These are phyloP conservation scores for Hypoxylon sp. DNA, from an alignment of 2,329 filamentous ascomycete species.

Conservation along the genomic window DNA sequence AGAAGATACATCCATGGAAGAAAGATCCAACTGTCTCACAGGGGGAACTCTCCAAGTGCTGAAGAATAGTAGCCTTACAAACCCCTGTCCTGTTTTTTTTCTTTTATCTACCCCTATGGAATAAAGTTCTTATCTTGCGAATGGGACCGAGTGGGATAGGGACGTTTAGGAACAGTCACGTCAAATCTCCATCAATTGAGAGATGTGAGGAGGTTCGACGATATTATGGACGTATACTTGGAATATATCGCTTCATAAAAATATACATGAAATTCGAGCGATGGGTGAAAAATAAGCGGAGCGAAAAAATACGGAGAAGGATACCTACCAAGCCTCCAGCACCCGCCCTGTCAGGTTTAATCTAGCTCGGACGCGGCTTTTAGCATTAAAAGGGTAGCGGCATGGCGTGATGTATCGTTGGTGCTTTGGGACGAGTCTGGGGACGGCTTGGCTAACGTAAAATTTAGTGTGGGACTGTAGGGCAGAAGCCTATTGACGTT, in stretches of 20 bases:
- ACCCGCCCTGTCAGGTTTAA: constrained; percentile 19
- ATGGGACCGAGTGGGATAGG: constrained; percentile 3
- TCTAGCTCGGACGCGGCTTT: constrained; percentile 31
- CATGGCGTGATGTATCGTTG: constrained; percentile 40
- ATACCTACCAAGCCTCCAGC: constrained; percentile 6
- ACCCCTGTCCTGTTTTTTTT: constrained; percentile 22
- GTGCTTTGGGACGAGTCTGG: constrained; percentile 28
- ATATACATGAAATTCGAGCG: not conserved
- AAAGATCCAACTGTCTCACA: constrained; percentile 30
- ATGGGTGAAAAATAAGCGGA: not conserved
- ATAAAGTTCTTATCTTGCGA: constrained; percentile 43
- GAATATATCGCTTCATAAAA: not conserved
- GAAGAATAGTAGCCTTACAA: constrained; percentile 34
- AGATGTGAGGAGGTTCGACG: not conserved
- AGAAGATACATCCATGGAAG: constrained; percentile 8
- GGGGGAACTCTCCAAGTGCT: constrained; percentile 27
- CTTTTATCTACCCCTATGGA: constrained; percentile 18
- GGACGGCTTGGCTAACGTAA: constrained; percentile 22
- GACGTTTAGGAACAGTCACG: not conserved
- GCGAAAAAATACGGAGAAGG: constrained; percentile 11
- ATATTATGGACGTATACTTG: constrained; percentile 2
- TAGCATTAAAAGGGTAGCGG: constrained; percentile 28
- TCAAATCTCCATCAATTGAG: not conserved
- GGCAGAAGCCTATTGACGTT: constrained; percentile 31
- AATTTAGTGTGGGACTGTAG: constrained; percentile 37